Evolutionary conservation across 805 yeast species (phyloP), one percentile per base, ranked within the genome.

Genomic region (Cephaloascus albidus): DNA sequence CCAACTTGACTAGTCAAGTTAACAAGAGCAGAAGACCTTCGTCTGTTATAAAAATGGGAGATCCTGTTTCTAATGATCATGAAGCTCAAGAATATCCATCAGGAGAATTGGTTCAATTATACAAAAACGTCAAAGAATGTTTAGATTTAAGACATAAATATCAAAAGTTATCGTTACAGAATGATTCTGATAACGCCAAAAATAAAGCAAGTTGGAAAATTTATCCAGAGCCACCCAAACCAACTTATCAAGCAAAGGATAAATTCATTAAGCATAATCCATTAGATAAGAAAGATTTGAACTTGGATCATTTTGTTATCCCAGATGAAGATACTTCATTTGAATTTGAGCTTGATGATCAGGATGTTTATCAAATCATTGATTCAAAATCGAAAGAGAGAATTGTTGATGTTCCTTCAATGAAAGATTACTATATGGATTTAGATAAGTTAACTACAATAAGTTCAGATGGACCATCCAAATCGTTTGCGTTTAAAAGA

Each of bases 391-490:
- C 51, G 10, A 57, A 57, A 3, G 58, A 65, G 26, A 54, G 55
- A 2, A 50, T 81, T 17, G 72, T 78, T 3, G 54, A 74, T n/a
- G 70, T 87, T 16, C 97, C 98, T n/a, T 70, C 85, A 1, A 68
- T 93, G 43, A 74, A 76, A 39, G 97, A 93, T 37, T 93, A 84
- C 60, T 94, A 86, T 59, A 61, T 76, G 47, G 98, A 90, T 58
- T 61, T 88, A 51, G 93, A 84, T 39, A 74, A 69, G 41, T 74
- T 93, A 47, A 72, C 77, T n/a, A 60, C 72, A 10, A 72, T 86
- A 36, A 81, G 95, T 5, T 80, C 93, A 3, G 96, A 89, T 60
- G 99, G 99, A 0, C 98, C 99, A 4, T 78, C 94, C 14, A 93
- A 93, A 61, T 85, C 96, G 14, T 93, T 93, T 70, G 96, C 98